Base-by-base conservation (phyloP, 805 yeast genomes). In the Yamadazyma takamatsuzukensis region DNA sequence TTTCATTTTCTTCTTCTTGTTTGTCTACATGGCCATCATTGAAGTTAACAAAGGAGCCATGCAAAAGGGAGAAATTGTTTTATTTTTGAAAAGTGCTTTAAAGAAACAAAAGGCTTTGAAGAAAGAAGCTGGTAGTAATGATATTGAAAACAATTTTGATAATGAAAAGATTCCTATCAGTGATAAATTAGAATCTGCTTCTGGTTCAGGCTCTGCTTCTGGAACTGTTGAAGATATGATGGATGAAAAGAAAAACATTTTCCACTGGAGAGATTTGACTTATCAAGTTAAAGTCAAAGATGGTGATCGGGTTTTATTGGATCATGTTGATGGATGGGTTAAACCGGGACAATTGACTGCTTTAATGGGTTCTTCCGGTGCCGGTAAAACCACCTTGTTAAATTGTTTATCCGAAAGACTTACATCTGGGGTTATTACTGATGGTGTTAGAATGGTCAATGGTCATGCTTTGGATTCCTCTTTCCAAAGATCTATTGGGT, bases 291-390 rank as follows among this genome's bases (percentile, higher is more conserved):
- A 62, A 37, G 59, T 61, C 25, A 61, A 64, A 34, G 37, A 49
- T n/a, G 68, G 60, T 36, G 54, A 57, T n/a, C 50, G 68, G 37
- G 49, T 51, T 12, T 56, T 74, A 39, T 57, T 77, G 50, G 49
- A 61, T 44, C 55, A 49, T 22, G 56, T 62, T 27, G 66, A 61
- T 48, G 90, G 90, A 31, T 82, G 78, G 68, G 87, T 81, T 34
- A 79, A 78, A 49, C 90, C 90, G 13, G 90, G 90, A 46, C 81
- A 83, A 36, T 66, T 82, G 54, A 81, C 88, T 26, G 90, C 90
- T 4, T 65, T 82, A 39, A 82, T 83, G 89, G 93, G 93, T 49
- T 84, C 82, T 33, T 83, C 90, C 24, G 93, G 93, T 61, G 93
- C 93, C 26, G 93, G 93, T 62, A 83, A 83, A 50, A 83, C 93